Evolutionary conservation across 2,329 filamentous ascomycete species (phyloP).

Genomic region (Ophiostoma sp.): DNA sequence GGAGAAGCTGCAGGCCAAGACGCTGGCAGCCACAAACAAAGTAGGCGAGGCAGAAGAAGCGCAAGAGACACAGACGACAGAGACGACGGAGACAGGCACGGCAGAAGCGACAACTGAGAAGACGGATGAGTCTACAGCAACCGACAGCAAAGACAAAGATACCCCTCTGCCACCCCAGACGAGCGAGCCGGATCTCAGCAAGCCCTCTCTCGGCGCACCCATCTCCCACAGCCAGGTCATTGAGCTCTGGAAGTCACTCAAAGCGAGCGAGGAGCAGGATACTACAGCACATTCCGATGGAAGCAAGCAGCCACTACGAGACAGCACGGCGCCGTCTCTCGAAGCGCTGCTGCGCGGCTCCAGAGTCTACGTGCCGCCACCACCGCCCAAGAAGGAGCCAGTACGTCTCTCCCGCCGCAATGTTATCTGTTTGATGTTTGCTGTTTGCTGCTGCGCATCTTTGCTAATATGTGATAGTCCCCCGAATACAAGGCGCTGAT

Average conservation of each 20-base stretch:
- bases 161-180: neutral
- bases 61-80: neutral
- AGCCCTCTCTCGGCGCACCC: slow-evolving; percentile 56
- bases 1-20: slow-evolving; percentile 29
- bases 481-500: slow-evolving; percentile 83
- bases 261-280: slow-evolving; percentile 32
- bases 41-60: neutral
- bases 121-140: neutral
- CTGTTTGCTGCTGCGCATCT: neutral
- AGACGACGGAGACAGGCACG: neutral
- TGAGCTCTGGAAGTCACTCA: slow-evolving; percentile 53
- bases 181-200: slow-evolving; percentile 46
- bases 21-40: neutral
- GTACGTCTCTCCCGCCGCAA: slow-evolving; percentile 45
- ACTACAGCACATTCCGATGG: neutral
- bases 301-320: neutral
- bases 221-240: slow-evolving; percentile 68
- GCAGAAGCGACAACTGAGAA: neutral
- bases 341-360: slow-evolving; percentile 68
- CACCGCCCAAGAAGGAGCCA: slow-evolving; percentile 69
- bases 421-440: too few species aligned
- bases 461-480: slow-evolving; percentile 45
- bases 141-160: neutral
- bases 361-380: slow-evolving; percentile 70
- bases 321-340: slow-evolving; percentile 44